These are phyloP conservation scores for Tylopilus subfusipes DNA, from an alignment of 768 basidiomycete genomes.

Conservation along the genomic window DNA sequence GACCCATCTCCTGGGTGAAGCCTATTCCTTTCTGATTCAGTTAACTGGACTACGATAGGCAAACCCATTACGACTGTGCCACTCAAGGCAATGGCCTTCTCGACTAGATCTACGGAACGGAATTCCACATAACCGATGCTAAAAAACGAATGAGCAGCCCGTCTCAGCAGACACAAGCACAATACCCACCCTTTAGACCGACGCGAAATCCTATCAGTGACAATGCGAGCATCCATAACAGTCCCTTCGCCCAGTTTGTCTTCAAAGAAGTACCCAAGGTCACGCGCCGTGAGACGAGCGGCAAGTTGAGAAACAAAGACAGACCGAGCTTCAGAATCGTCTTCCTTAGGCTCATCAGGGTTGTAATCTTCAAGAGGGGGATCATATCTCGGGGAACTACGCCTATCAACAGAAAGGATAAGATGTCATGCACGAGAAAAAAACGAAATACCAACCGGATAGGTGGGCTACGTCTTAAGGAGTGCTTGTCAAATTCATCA, in stretches of 20 bases:
- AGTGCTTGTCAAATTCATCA: slow-evolving; percentile 32
- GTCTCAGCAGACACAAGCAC: not conserved
- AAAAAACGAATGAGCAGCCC: slow-evolving; percentile 3
- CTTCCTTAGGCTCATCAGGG: slow-evolving; percentile 87
- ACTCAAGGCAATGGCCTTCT: slow-evolving; percentile 82
- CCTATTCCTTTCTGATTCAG: slow-evolving; percentile 93
- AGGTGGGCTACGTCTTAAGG: slow-evolving; percentile 37
- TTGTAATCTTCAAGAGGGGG: slow-evolving; percentile 66
- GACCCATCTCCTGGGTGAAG: slow-evolving; percentile 87
- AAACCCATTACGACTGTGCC: slow-evolving; percentile 98
- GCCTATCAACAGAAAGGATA: slow-evolving; percentile 37
- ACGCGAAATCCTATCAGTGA: slow-evolving; percentile 90
- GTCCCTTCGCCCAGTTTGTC: slow-evolving; percentile 91
- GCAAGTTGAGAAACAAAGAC: slow-evolving; percentile 99
- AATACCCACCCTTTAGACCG: slow-evolving; percentile 90
- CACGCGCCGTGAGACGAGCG: slow-evolving; percentile 92
- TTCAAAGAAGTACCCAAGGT: slow-evolving; percentile 98
- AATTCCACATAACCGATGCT: slow-evolving; percentile 99
- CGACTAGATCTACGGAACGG: slow-evolving; percentile 83
- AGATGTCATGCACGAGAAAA: slow-evolving; percentile 5
- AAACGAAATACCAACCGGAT: slow-evolving; percentile 39
- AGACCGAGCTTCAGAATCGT: slow-evolving; percentile 97
- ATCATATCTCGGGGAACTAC: slow-evolving; percentile 71
- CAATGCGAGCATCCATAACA: slow-evolving; percentile 94
- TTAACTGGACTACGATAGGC: slow-evolving; percentile 94